Evolutionary conservation across 306 rosid genomes (phyloP).

Genomic region (Trichosanthes truncata): DNA sequence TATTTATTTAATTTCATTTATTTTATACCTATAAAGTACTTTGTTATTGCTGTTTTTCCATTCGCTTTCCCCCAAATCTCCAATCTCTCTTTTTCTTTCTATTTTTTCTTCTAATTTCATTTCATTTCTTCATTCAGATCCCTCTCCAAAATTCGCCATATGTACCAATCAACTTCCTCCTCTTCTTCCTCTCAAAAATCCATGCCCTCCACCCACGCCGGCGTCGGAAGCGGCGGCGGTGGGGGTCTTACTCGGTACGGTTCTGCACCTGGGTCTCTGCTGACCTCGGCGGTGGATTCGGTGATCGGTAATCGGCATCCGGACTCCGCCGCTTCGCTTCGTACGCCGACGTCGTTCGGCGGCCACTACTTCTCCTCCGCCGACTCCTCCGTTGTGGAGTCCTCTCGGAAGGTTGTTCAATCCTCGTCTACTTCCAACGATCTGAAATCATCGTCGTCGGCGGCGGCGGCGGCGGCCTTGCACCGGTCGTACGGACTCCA

Average conservation of each 20-base stretch:
- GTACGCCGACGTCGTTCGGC: slow-evolving; percentile 14
- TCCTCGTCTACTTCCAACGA: slow-evolving; percentile 15
- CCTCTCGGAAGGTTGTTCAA: slow-evolving; percentile 21
- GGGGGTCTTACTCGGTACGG: slow-evolving; percentile 56
- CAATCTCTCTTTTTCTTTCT: neutral
- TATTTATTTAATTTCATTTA: neutral
- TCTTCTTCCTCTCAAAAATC: slow-evolving; percentile 34
- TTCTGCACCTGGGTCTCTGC: slow-evolving; percentile 67
- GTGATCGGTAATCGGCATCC: slow-evolving; percentile 31
- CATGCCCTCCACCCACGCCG: slow-evolving; percentile 18
- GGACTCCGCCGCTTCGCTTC: slow-evolving; percentile 24
- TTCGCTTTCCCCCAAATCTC: neutral
- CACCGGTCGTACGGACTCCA: slow-evolving; percentile 32
- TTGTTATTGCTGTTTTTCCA: neutral
- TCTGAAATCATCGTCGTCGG: neutral
- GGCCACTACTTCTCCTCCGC: slow-evolving; percentile 26
- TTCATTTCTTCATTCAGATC: neutral
- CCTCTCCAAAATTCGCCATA: neutral
- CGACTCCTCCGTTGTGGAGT: slow-evolving; percentile 33
- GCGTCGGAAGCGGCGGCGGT: neutral
- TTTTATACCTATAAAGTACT: neutral
- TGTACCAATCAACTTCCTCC: slow-evolving; percentile 39
- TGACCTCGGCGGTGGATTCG: slow-evolving; percentile 47
- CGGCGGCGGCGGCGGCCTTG: neutral
- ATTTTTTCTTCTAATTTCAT: neutral